A percentile compares a stretch with the other conserved stretches of the same genome.
Evolutionary conservation across 805 yeast species (phyloP).

Genomic region (Candida loeiensis): DNA sequence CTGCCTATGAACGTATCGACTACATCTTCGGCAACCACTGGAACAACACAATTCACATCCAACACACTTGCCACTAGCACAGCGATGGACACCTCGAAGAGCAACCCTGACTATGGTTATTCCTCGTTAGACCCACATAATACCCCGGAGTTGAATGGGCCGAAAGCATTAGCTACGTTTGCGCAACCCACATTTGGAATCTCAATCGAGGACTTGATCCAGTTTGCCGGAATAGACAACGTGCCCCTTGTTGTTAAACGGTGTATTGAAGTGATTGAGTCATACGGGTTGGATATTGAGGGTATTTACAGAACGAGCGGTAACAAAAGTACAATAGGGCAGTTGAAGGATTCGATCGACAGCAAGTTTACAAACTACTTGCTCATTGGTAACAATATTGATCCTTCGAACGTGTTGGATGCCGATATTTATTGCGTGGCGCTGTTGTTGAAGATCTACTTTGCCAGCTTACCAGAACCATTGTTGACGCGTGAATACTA

Average conservation of each 20-base stretch:
- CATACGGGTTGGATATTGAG: slow-evolving; percentile 77
- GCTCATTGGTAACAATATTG: slow-evolving; percentile 39
- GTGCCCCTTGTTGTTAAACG: slow-evolving; percentile 88
- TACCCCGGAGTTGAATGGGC: slow-evolving; percentile 34
- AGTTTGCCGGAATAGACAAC: slow-evolving; percentile 77
- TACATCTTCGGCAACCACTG: background rate
- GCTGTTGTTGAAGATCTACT: slow-evolving; percentile 77
- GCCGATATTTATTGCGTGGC: slow-evolving; percentile 88
- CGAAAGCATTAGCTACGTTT: slow-evolving; percentile 24
- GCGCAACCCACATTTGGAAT: slow-evolving; percentile 69
- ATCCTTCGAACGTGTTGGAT: slow-evolving; percentile 51
- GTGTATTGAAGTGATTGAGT: slow-evolving; percentile 83
- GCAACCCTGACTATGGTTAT: slow-evolving; percentile 9
- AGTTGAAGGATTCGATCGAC: slow-evolving; percentile 68
- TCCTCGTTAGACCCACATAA: slow-evolving; percentile 36
- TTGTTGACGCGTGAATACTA: slow-evolving; percentile 64
- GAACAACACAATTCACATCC: background rate
- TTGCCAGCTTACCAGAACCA: slow-evolving; percentile 83
- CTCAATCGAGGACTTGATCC: slow-evolving; percentile 72
- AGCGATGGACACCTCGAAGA: background rate
- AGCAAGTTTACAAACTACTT: slow-evolving; percentile 64
- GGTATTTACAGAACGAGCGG: slow-evolving; percentile 90
- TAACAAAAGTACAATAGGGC: slow-evolving; percentile 68
- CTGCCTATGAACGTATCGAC: background rate
- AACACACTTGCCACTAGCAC: background rate